Base-by-base conservation (phyloP, 2,329 filamentous ascomycete species). In the Periconia sp. region DNA sequence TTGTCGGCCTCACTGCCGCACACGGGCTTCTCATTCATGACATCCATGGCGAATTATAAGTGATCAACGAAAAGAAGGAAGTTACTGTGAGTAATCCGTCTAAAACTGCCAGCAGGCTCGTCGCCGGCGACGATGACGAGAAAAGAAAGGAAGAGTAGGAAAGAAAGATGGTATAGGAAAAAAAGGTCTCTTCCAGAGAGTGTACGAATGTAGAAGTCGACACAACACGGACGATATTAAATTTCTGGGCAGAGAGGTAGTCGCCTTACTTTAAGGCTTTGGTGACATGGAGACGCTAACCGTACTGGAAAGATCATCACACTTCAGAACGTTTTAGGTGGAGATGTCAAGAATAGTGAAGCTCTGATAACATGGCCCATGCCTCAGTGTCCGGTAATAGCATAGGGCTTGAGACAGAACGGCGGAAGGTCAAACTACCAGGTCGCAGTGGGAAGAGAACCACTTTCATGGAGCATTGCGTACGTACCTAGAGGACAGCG, bases 161-260 rank as follows among this genome's bases (percentile, higher is more conserved):
- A 58, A 57, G 51, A 56, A 58, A 43, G 31, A 56, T 11, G 5
- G 19, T 3, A 20, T 49, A 52, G 59, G 58, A 52, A 55, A 54
- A 50, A 58, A 58, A 64, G 41, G 41, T 43, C 68, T 70, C 69
- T 73, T 52, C 66, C 66, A 66, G 65, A 71, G 70, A 72, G 68
- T 45, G 45, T 20, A 48, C 46, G 58, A 53, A 64, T 51, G 54
- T 63, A 65, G 46, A 37, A 37, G 55, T 54, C 63, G 57, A 58
- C 30, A 55, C 55, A 54, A 50, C 52, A 54, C 63, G 55, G 23
- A 56, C n/a, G 43, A 59, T 61, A 58, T 52, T 61, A 48, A 44
- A 62, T 55, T 37, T 61, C 66, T 70, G 61, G 69, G 67, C 64
- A 58, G 55, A 52, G 63, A 61, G 63, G 57, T 63, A 65, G 65